These are phyloP conservation scores for Fusarium tupiense DNA, from an alignment of 2,329 filamentous ascomycete genomes.

Conservation along the genomic window DNA sequence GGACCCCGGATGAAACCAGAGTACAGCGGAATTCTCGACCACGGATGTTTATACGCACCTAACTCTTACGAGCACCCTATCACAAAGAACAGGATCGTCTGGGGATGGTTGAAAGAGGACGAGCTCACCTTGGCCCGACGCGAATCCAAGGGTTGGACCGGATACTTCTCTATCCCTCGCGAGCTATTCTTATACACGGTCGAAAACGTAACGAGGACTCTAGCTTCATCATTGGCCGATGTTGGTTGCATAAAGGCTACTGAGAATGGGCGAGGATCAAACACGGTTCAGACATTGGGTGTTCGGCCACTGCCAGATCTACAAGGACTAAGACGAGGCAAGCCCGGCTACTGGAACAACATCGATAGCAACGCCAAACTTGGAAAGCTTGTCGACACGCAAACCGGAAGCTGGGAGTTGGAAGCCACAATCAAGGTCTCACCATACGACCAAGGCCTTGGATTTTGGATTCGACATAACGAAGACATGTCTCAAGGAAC, in stretches of 20 bases:
- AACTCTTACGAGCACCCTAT: slow-evolving; percentile 59
- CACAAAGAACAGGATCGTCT: slow-evolving; percentile 53
- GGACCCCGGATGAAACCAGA: slow-evolving; percentile 45
- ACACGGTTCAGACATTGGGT: slow-evolving; percentile 55
- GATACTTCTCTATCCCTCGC: slow-evolving; percentile 57
- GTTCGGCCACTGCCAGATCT: slow-evolving; percentile 45
- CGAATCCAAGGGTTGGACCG: slow-evolving; percentile 59
- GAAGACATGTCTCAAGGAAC: slow-evolving; percentile 47
- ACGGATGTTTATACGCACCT: slow-evolving; percentile 59
- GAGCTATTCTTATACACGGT: slow-evolving; percentile 53
- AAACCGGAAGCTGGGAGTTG: slow-evolving; percentile 37
- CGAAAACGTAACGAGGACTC: slow-evolving; percentile 49
- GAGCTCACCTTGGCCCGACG: slow-evolving; percentile 55
- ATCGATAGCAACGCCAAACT: background rate
- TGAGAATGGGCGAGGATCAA: slow-evolving; percentile 26
- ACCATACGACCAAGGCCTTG: background rate
- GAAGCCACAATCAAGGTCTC: slow-evolving; percentile 38
- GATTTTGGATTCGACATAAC: slow-evolving; percentile 42
- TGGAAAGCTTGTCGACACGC: background rate
- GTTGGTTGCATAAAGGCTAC: slow-evolving; percentile 54
- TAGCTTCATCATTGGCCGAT: slow-evolving; percentile 47
- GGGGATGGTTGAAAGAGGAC: slow-evolving; percentile 63
- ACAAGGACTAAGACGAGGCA: slow-evolving; percentile 29
- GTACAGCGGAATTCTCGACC: slow-evolving; percentile 58
- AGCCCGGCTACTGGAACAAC: slow-evolving; percentile 20